phyloP scores from a whole-genome alignment of 768 basidiomycete species.

The Asterophora parasitica region DNA sequence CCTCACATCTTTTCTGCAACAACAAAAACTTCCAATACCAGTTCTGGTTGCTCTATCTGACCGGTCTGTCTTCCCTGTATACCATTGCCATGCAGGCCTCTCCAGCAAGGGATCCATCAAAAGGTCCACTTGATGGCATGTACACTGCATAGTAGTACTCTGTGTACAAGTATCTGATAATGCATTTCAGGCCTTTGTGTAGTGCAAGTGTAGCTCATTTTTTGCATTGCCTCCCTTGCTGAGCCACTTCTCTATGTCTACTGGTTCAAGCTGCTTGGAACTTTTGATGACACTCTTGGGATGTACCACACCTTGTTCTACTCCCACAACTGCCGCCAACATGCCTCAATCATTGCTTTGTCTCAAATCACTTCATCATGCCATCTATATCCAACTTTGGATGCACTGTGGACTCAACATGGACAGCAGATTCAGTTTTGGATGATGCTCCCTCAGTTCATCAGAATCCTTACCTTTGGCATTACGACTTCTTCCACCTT shows the following conservation, averaged over 20 bases:
- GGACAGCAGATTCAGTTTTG: constrained; percentile 18
- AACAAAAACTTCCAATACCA: neutral
- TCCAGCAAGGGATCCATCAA: constrained; percentile 2
- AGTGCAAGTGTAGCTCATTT: constrained; percentile 19
- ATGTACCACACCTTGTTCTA: constrained; percentile 19
- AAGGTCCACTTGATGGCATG: constrained; percentile 10
- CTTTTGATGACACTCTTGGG: constrained; percentile 6
- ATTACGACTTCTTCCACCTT: constrained; percentile 23
- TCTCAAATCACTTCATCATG: constrained; percentile 23
- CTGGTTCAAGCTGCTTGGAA: constrained; percentile 21
- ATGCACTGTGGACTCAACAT: constrained; percentile 1
- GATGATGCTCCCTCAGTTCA: constrained; percentile 19
- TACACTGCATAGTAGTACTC: too few relatives aligned
- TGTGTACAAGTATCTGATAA: constrained; percentile 1
- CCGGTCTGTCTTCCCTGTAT: constrained; percentile 15
- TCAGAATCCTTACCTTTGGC: constrained; percentile 27
- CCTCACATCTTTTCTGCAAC: neutral
- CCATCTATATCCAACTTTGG: constrained; percentile 26
- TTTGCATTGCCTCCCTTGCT: constrained; percentile 16
- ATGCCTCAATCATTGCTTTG: constrained; percentile 19
- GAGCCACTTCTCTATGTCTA: constrained; percentile 23
- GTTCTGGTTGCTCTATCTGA: neutral
- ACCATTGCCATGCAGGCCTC: constrained; percentile 15
- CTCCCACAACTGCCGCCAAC: constrained; percentile 5
- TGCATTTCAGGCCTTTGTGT: constrained; percentile 13